Evolutionary conservation across 176 grass and related monocot genomes (phyloP).

Genomic region (Hyparrhenia diplandra): DNA sequence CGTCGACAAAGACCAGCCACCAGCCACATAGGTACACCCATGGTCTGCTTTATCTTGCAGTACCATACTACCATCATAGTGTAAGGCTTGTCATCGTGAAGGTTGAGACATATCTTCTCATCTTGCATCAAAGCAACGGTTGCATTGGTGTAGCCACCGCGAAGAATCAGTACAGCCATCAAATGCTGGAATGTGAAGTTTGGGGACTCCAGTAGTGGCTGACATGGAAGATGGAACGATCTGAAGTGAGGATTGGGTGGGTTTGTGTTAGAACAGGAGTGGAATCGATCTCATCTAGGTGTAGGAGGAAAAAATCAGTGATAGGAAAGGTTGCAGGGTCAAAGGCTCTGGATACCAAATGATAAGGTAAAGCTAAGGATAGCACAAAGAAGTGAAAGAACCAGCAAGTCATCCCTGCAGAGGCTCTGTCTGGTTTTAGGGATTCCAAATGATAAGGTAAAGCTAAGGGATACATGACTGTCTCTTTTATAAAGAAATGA

Average conservation of each 20-base stretch:
- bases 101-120: neutral
- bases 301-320: too few relatives aligned
- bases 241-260: too few relatives aligned
- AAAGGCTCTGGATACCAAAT: neutral
- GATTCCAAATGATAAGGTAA: too few relatives aligned
- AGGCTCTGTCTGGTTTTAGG: too few relatives aligned
- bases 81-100: neutral
- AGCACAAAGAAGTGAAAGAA: too few relatives aligned
- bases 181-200: neutral
- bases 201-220: neutral
- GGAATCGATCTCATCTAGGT: neutral
- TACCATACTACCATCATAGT: neutral
- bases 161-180: neutral
- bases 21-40: neutral
- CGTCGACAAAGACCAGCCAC: neutral
- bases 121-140: neutral
- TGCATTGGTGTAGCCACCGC: neutral
- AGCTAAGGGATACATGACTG: too few relatives aligned
- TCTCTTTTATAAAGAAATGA: too few relatives aligned
- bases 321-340: too few relatives aligned
- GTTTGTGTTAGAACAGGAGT: neutral
- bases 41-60: neutral
- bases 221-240: neutral
- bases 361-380: too few relatives aligned
- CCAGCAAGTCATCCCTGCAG: too few relatives aligned